These are phyloP conservation scores for Citrus sp. DNA, from an alignment of 345 rosid genomes.

Conservation along the genomic window DNA sequence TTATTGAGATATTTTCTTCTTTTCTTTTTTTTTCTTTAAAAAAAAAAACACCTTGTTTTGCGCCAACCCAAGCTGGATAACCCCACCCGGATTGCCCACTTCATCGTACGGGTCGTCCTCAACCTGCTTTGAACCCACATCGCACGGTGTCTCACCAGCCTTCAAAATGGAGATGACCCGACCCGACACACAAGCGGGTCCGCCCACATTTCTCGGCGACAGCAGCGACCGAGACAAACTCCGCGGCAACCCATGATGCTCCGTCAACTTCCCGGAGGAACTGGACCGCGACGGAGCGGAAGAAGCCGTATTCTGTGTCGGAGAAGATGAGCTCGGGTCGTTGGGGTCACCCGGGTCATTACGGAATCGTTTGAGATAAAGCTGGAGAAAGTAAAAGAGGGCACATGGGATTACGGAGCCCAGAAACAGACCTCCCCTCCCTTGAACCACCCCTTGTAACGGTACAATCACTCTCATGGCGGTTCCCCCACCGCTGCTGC, in stretches of 20 bases:
- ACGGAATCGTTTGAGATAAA: constrained; percentile 66
- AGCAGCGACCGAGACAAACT: constrained; percentile 55
- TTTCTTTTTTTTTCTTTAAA: too few relatives aligned
- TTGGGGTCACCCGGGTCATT: constrained; percentile 36
- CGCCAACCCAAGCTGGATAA: constrained; percentile 72
- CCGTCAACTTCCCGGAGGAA: constrained; percentile 50
- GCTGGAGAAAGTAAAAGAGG: constrained; percentile 87
- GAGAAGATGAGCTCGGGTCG: constrained; percentile 18
- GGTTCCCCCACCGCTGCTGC: constrained; percentile 44
- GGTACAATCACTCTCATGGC: constrained; percentile 97
- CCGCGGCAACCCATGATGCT: constrained; percentile 54
- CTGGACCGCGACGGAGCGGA: constrained; percentile 41
- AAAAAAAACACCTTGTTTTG: constrained; percentile 49
- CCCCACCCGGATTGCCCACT: constrained; percentile 59
- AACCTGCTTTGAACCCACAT: constrained; percentile 49
- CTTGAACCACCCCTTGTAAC: constrained; percentile 88
- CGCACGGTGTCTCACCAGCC: constrained; percentile 50
- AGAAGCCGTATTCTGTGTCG: constrained; percentile 16
- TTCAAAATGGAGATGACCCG: constrained; percentile 49
- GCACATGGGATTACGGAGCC: constrained; percentile 96
- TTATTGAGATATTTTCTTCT: too few relatives aligned
- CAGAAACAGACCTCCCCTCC: constrained; percentile 82
- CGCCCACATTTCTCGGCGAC: constrained; percentile 64
- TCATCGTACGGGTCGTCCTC: constrained; percentile 72
- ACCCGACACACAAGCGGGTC: constrained; percentile 55